Base-by-base conservation (phyloP, 257 asterid species). In the Paulownia fortunei region DNA sequence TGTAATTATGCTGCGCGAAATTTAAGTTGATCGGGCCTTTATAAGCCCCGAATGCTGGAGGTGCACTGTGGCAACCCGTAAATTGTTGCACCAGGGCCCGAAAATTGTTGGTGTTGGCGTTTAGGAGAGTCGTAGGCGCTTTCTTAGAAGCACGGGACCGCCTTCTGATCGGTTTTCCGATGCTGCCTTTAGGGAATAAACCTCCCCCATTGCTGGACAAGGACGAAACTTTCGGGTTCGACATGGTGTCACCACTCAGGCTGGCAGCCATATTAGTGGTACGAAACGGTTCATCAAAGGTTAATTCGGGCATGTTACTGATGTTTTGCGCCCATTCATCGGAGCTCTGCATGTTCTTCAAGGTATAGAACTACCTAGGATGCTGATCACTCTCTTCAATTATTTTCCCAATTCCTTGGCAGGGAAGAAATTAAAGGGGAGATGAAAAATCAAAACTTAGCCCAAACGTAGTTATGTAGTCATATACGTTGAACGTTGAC, bases 31-130 rank as follows among this genome's bases (percentile, higher is more conserved):
- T 80, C 12, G 97, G 92, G 68, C 92, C 95, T 65, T 84, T 86
- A 15, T 63, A 74, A 3, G 63, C 13, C 69, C 87, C 80, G 0
- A 72, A 51, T 8, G 60, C 12, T 0, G 69, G 46, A 18, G 60
- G 34, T 0, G 83, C 61, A 6, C 86, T 81, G 47, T 72, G 87
- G 82, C 86, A 82, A 10, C 97, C 97, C 4, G 97, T 92, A 18
- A 86, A 88, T 26, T 90, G 89, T 26, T 92, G 94, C 69, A 89
- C 94, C 41, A 87, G 82, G 54, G 88, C 90, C 76, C 92, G 86
- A 3, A 89, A 89, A 44, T 86, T 86, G 55, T 62, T 66, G 55
- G 84, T 27, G 73, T 85, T 84, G 44, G 94, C 86, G 11, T 66
- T 84, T 27, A 89, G 82, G 64, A 73, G 84, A 5, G 88, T 87